Base-by-base conservation (phyloP, 2,329 filamentous ascomycete species). In the Trichophaea hybrida region DNA sequence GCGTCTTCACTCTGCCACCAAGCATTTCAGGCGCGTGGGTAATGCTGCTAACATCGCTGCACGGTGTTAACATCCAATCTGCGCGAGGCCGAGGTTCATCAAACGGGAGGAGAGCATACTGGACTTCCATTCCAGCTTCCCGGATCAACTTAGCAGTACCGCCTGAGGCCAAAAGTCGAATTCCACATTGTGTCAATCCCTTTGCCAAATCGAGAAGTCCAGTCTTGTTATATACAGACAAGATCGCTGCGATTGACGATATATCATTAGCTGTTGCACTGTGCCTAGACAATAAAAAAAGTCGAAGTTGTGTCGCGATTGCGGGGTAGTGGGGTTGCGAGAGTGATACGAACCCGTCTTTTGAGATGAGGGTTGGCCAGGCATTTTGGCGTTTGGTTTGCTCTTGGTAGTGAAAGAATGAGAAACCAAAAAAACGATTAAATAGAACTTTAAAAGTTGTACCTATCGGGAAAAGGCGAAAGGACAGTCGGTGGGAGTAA, bases 141-240 rank as follows among this genome's bases (percentile, higher is more conserved):
- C 93, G 84, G 69, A 97, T 95, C 86, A 97, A 86, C 76, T 85
- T 93, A 66, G 93, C 85, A 52, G 93, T 98, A 69, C 93, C 93
- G 61, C 93, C 93, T 60, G 91, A 97, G 58, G 93, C 93, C 60
- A 98, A 80, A 66, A 98, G 84, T 68, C 89, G 86, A 68, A 95
- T 86, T 82, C 93, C 85, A 71, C 94, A 82, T 78, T 91, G 81
- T 71, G 86, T 80, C 55, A 96, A 81, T 69, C 89, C 89, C 75
- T 94, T 94, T 69, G 89, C 88, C 68, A 96, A 79, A 75, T 96
- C 90, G 67, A 96, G 77, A 67, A 95, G 81, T 62, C 90, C 93
- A 59, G 91, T 97, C 83, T 98, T 98, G 80, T 98, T 88, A 73
- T 93, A 97, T 77, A 97, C 93, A 67, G 91, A 97, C 72, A 98